Evolutionary conservation across 2,329 filamentous ascomycete genomes (phyloP), one percentile per base, ranked within the genome.

Genomic region (Microdochium nivale): DNA sequence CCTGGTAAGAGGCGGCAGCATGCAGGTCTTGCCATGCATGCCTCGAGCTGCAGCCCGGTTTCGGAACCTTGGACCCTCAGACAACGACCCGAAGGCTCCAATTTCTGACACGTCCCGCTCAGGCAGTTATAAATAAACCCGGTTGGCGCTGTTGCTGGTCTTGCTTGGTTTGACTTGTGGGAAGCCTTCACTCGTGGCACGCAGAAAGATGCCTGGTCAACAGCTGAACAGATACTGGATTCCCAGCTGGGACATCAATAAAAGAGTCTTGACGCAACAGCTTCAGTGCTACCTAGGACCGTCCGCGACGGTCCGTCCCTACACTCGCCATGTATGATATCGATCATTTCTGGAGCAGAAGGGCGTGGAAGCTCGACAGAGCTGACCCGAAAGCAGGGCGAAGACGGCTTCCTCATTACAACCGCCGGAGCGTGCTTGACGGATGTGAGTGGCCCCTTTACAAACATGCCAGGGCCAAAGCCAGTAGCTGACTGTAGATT

Each of bases 161-260:
- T n/a, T n/a, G n/a, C n/a, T n/a, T n/a, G n/a, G n/a, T n/a, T n/a
- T n/a, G n/a, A n/a, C n/a, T n/a, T n/a, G n/a, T n/a, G n/a, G n/a
- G n/a, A n/a, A n/a, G n/a, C n/a, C n/a, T n/a, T n/a, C n/a, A n/a
- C n/a, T n/a, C n/a, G n/a, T n/a, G n/a, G n/a, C n/a, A n/a, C n/a
- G n/a, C 27, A 30, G 5, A 5, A 30, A 30, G 5, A 70, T 70
- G 62, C 67, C 68, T 48, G 67, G 66, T n/a, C 56, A 58, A 49
- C 57, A 63, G 50, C 73, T 79, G 69, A 82, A 82, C 65, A 74
- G 71, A 60, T 83, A 81, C 65, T 83, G 79, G 79, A 81, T 83
- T 54, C 77, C 78, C 14, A 74, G 79, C 54, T 65, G 75, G 54
- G 78, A 81, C 52, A 83, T 83, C 60, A 77, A 80, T 65, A 81